Base-by-base conservation (phyloP, 257 asterid genomes). In the Asclepias syriaca region DNA sequence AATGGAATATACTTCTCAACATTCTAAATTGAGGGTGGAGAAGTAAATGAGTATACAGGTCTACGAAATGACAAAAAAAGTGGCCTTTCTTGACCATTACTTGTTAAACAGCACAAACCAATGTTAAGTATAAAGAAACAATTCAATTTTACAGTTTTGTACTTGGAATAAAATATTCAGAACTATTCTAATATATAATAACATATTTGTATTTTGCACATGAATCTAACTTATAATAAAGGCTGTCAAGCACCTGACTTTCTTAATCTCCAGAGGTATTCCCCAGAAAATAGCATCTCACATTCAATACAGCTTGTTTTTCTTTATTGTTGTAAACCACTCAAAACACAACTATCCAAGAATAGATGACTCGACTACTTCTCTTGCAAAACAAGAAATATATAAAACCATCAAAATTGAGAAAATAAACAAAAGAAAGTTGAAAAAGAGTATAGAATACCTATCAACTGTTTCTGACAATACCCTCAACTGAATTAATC, bases 401-500 rank as follows among this genome's bases (percentile, higher is more conserved):
- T 5, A 76, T 22, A 27, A 55, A 67, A 54, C 54, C 9, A 69
- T 55, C 70, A 67, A 37, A 29, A 9, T 45, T 39, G 40, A 39
- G 24, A 72, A 14, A 4, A 57, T 66, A 29, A 58, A 22, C 64
- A 64, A 21, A 78, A n/a, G 19, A 39, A 69, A 68, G 11, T 69
- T n/a, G 40, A 39, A 68, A 68, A 65, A 6, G 70, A 32, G n/a
- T 0, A 53, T 1, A 43, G 13, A 56, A 11, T 66, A 94, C 99
- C 99, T 85, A 57, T 92, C 99, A 77, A 90, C 82, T 73, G 87
- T 86, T 90, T 92, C 97, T 57, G 80, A 83, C 80, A 95, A 79
- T 77, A 95, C 78, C 74, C 99, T 86, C 82, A 95, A 81, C 83
- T 92, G 98, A 77, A 89, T 78, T 75, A 95, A 79, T 82, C 96